A percentile compares a stretch with the other conserved stretches of the same genome.
Conservation (phyloP, 2,329 filamentous ascomycete species). For the Epichloe sibirici region DNA sequence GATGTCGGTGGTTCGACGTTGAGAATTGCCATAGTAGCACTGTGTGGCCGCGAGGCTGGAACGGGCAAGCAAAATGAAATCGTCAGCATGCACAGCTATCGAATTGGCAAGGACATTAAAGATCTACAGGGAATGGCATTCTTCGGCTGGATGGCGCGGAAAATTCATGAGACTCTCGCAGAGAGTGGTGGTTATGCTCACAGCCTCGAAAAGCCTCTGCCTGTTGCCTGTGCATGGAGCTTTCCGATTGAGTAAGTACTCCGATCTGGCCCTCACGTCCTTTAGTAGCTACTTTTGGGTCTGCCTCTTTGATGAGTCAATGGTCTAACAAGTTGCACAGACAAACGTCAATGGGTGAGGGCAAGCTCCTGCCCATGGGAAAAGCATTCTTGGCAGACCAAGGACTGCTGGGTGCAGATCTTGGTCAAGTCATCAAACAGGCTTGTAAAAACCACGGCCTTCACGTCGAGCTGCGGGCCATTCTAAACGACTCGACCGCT, state of each 20-base stretch:
- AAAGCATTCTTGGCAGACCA: conserved; percentile 51
- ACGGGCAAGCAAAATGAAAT: conserved; percentile 35
- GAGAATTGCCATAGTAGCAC: conserved; percentile 50
- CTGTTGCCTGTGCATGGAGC: conserved; percentile 54
- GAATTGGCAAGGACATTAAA: conserved; percentile 44
- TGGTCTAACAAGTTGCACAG: conserved; percentile 22
- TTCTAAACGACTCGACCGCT: conserved; percentile 57
- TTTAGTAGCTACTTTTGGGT: neutral
- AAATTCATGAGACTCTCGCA: conserved; percentile 43
- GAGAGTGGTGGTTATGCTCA: conserved; percentile 27
- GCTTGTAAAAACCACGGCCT: conserved; percentile 40
- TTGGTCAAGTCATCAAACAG: conserved; percentile 44
- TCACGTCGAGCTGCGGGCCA: conserved; percentile 43
- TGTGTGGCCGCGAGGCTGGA: conserved; percentile 32
- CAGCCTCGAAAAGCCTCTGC: conserved; percentile 31
- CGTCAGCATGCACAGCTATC: conserved; percentile 41
- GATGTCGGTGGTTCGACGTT: conserved; percentile 61
- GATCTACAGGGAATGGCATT: conserved; percentile 45
- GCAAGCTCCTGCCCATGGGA: conserved; percentile 49
- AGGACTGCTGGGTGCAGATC: conserved; percentile 44
- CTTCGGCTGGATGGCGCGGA: conserved; percentile 56
- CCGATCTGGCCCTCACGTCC: neutral
- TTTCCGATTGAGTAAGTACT: conserved; percentile 54
- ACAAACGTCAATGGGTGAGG: conserved; percentile 50
- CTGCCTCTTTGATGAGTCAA: neutral